Evolutionary conservation across 805 yeast species (phyloP), one percentile per base, ranked within the genome.

Genomic region (Metschnikowia lachancei): DNA sequence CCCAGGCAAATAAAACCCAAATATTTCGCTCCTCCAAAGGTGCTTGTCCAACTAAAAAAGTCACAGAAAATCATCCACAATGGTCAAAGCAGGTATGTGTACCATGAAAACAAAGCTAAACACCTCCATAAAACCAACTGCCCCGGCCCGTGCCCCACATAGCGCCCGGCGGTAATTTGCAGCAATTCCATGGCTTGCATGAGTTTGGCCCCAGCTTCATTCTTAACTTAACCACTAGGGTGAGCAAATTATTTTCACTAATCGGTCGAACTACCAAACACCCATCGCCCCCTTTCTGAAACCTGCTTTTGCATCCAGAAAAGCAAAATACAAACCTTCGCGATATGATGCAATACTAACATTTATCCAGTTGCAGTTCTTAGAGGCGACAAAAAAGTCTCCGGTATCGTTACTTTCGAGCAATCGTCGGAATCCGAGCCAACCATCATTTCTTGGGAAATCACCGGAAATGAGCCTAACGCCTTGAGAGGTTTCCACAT

Each of bases 401-500:
- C 84, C 54, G 99, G 99, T 66, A 72, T 78, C 55, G 97, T 94
- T 59, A 71, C 80, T 57, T 92, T 94, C 64, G 95, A 86, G 72
- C 99, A 94, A 78, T 57, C 73, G 41, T 63, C 85, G 41, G 97
- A 87, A 68, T 62, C 75, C 45, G 90, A 80, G 32, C 95, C 95
- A 69, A 88, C 96, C 64, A 85, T 88, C 39, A 78, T 94, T 59
- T 59, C 90, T 18, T 94, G 89, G 83, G 95, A 92, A 62, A 87
- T 94, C 65, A 63, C 81, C 48, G 99, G 99, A 68, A 88, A 90
- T 72, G 83, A 81, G 56, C 76, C 97, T 51, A 85, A 87, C 63
- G 92, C 96, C 42, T 74, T 78, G 66, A 84, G 96, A 73, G 99
- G 99, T 44, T 92, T 94, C 96, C 99, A 94, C 80, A 76, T 94